Percentiles rank a stretch among this genome's conserved stretches.
Evolutionary conservation across 208 protist genomes (phyloP).

Genomic region (Leishmania guyanensis): DNA sequence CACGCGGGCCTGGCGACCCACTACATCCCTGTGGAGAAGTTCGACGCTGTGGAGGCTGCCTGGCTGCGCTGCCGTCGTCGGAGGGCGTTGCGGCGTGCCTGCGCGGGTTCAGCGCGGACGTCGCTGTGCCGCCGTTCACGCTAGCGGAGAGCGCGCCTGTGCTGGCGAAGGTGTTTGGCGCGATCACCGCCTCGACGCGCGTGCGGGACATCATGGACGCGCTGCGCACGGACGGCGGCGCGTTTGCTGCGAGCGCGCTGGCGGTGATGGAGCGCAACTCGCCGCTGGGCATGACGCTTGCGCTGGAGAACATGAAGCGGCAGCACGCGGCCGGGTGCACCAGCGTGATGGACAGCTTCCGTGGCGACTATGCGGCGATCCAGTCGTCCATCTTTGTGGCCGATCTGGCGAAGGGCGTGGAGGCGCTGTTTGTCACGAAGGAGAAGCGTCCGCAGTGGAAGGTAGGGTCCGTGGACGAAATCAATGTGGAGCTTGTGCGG

Average conservation of each 20-base stretch:
- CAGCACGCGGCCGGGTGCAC: constrained; percentile 10
- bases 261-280: constrained; percentile 46
- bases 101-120: constrained; percentile 26
- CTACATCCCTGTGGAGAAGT: constrained; percentile 44
- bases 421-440: constrained; percentile 49
- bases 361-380: constrained; percentile 39
- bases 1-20: constrained; percentile 79
- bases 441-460: constrained; percentile 45
- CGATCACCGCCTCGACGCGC: constrained; percentile 31
- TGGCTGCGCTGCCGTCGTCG: constrained; percentile 26
- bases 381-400: constrained; percentile 3
- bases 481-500: constrained; percentile 23
- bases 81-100: constrained; percentile 39
- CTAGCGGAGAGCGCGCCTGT: constrained; percentile 34
- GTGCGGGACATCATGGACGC: constrained; percentile 47
- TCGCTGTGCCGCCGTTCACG: constrained; percentile 45
- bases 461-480: constrained; percentile 35
- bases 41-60: constrained; percentile 39
- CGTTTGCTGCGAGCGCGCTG: constrained; percentile 44
- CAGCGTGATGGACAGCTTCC: constrained; percentile 15
- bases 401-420: constrained; percentile 56
- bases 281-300: constrained; percentile 53
- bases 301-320: constrained; percentile 49
- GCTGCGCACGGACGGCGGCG: constrained; percentile 37
- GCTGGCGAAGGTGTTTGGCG: constrained; percentile 43